These are phyloP conservation scores for Salix brachista DNA, from an alignment of 345 rosid genomes.

Conservation along the genomic window DNA sequence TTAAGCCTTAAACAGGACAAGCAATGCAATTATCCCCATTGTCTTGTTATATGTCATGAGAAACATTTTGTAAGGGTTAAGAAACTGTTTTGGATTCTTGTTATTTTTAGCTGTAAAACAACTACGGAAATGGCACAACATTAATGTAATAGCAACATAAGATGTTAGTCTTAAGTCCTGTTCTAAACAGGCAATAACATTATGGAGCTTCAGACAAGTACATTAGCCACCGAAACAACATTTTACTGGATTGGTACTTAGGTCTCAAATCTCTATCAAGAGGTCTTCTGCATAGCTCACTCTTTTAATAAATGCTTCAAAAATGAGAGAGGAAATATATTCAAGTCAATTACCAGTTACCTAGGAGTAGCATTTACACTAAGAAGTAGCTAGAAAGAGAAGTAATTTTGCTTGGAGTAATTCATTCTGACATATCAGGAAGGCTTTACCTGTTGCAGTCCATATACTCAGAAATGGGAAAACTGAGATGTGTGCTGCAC, in stretches of 20 bases:
- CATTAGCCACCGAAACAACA: background rate
- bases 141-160: background rate
- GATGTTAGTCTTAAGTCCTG: background rate
- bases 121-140: background rate
- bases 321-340: background rate
- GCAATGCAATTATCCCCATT: no score
- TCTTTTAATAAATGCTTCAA: background rate
- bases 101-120: background rate
- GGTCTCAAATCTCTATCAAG: background rate
- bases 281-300: background rate
- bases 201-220: background rate
- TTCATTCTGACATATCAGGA: background rate
- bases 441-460: slow-evolving; percentile 39
- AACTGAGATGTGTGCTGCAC: slow-evolving; percentile 24
- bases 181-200: background rate
- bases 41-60: background rate
- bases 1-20: no score
- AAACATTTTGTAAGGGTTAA: background rate
- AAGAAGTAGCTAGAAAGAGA: no score
- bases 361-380: background rate
- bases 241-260: background rate
- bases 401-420: no score
- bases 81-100: no score
- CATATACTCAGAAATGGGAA: slow-evolving; percentile 35
- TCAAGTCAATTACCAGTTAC: background rate